These are phyloP conservation scores for Clonostachys rhizophaga DNA, from an alignment of 2,329 filamentous ascomycete species.

Conservation along the genomic window DNA sequence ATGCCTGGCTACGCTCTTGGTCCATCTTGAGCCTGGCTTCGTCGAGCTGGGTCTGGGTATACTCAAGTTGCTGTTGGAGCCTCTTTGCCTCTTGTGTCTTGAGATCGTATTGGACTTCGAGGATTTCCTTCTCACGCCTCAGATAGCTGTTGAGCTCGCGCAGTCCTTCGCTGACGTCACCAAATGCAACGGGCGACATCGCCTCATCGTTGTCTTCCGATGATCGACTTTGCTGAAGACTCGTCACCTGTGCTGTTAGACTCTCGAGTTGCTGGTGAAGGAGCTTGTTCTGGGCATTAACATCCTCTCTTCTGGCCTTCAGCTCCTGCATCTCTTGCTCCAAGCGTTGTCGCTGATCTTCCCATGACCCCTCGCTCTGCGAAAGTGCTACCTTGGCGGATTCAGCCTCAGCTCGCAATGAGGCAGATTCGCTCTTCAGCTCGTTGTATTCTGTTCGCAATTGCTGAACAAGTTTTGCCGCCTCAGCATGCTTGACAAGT, in stretches of 20 bases:
- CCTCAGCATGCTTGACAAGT: constrained; percentile 90
- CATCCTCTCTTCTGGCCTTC: constrained; percentile 74
- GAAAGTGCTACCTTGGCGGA: constrained; percentile 74
- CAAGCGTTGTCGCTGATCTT: constrained; percentile 72
- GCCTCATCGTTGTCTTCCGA: constrained; percentile 48
- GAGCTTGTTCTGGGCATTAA: constrained; percentile 83
- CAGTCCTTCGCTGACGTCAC: constrained; percentile 66
- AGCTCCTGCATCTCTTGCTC: constrained; percentile 81
- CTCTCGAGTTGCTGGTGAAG: constrained; percentile 86
- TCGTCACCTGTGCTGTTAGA: constrained; percentile 73
- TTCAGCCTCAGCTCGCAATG: constrained; percentile 76
- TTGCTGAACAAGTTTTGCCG: constrained; percentile 77
- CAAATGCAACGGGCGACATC: constrained; percentile 43
- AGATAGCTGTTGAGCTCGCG: constrained; percentile 90
- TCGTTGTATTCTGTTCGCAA: constrained; percentile 78
- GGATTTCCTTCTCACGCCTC: constrained; percentile 92
- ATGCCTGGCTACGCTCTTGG: constrained; percentile 75
- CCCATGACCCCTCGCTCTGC: constrained; percentile 85
- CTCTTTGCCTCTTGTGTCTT: constrained; percentile 85
- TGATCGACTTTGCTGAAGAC: constrained; percentile 71
- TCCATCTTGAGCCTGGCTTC: constrained; percentile 85
- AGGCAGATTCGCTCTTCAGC: constrained; percentile 72
- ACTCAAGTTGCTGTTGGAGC: constrained; percentile 84
- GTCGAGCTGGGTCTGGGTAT: constrained; percentile 82
- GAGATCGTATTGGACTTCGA: constrained; percentile 93